A percentile compares a stretch with the other conserved stretches of the same genome.
phyloP scores from a whole-genome alignment of 257 asterid genomes.

The Penstemon davidsonii region DNA sequence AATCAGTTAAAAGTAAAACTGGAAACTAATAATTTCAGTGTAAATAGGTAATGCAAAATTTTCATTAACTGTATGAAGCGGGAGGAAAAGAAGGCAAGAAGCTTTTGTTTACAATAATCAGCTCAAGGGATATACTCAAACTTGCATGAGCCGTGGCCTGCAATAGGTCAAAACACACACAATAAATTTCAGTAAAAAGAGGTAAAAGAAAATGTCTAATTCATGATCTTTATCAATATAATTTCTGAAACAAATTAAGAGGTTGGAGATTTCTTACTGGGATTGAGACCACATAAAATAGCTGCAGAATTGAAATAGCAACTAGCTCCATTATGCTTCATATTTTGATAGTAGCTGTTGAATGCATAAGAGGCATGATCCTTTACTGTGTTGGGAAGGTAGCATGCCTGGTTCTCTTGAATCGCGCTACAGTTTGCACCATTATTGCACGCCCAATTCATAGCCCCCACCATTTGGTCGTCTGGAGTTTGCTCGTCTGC shows the following conservation, averaged over 20 bases:
- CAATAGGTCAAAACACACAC: background rate
- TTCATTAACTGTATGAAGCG: background rate
- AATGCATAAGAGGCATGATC: conserved; percentile 76
- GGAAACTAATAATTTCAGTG: background rate
- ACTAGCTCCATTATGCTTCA: conserved; percentile 55
- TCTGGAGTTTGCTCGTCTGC: conserved; percentile 75
- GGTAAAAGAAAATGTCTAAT: background rate
- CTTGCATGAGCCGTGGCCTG: conserved; percentile 73
- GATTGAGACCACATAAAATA: conserved; percentile 50
- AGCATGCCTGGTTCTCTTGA: conserved; percentile 42
- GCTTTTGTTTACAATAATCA: background rate
- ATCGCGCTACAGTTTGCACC: conserved; percentile 67
- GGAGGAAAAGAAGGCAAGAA: background rate
- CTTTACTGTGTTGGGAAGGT: conserved; percentile 45
- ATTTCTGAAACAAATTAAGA: background rate
- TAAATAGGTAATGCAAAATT: background rate
- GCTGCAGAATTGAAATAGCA: conserved; percentile 78
- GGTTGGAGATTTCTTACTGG: conserved; percentile 48
- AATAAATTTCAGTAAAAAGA: background rate
- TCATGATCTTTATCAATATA: background rate
- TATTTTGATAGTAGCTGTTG: conserved; percentile 73
- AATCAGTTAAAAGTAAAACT: background rate
- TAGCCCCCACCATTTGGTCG: conserved; percentile 39
- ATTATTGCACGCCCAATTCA: conserved; percentile 67
- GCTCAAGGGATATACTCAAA: conserved; percentile 49